Evolutionary conservation across 1,284 basidiomycete genomes (phyloP).

Genomic region (Chiua sp.): DNA sequence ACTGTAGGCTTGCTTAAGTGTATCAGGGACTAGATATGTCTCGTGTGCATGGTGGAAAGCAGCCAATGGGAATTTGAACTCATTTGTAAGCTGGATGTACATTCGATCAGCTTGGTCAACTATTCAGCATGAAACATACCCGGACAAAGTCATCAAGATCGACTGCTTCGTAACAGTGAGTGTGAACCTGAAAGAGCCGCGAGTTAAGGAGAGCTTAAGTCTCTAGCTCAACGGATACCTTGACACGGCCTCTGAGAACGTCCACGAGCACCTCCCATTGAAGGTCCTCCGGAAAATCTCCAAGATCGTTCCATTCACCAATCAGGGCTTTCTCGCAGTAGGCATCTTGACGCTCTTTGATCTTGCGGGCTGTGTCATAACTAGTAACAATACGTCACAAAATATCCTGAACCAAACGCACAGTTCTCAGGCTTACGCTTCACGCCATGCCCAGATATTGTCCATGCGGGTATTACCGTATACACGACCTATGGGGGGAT

Average conservation of each 20-base stretch:
- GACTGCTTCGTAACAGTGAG: constrained; percentile 81
- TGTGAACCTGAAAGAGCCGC: constrained; percentile 60
- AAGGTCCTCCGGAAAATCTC: constrained; percentile 77
- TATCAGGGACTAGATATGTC: constrained; percentile 77
- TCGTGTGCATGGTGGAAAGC: constrained; percentile 87
- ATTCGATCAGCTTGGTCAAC: constrained; percentile 9
- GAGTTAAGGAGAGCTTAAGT: not conserved
- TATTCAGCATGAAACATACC: constrained; percentile 45
- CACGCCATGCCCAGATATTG: constrained; percentile 61
- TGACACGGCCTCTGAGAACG: constrained; percentile 80
- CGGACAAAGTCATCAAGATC: constrained; percentile 82
- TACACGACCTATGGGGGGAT: constrained; percentile 22
- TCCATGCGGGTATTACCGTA: constrained; percentile 51
- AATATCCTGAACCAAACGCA: not conserved
- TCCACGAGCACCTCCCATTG: constrained; percentile 90
- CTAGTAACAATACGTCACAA: constrained; percentile 16
- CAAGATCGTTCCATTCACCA: constrained; percentile 64
- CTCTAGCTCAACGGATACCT: constrained; percentile 43
- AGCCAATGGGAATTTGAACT: constrained; percentile 78
- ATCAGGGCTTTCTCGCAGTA: constrained; percentile 66
- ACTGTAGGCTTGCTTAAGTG: constrained; percentile 77
- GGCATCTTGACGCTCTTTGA: constrained; percentile 77
- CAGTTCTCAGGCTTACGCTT: constrained; percentile 39
- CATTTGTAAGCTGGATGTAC: constrained; percentile 65
- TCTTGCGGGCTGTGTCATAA: constrained; percentile 76